Evolutionary conservation across 495 filamentous ascomycete species (phyloP).

Genomic region (Glutinoglossum americanum): DNA sequence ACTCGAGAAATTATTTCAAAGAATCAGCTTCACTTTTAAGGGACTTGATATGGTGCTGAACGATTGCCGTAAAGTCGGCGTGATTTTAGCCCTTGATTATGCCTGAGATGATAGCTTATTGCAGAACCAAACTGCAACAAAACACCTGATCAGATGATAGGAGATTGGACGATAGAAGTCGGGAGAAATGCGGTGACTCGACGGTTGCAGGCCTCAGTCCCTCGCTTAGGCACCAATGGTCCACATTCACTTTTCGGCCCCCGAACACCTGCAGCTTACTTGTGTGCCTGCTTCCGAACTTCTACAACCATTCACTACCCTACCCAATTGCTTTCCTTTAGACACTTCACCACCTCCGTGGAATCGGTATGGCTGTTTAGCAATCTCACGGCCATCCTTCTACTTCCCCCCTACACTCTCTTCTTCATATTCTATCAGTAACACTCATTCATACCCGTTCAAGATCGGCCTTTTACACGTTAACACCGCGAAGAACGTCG

Average conservation of each 20-base stretch:
- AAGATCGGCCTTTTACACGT: not conserved
- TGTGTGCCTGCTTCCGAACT: not conserved
- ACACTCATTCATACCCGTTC: not conserved
- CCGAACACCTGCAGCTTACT: not conserved
- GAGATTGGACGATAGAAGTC: not conserved
- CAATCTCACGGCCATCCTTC: too few species aligned
- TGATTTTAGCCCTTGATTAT: too few species aligned
- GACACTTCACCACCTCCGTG: not conserved
- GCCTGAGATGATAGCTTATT: too few species aligned
- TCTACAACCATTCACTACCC: not conserved
- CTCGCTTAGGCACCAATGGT: not conserved
- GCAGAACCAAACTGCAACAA: not conserved
- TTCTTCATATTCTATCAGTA: not conserved
- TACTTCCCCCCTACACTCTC: not conserved
- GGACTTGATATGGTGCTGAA: too few species aligned
- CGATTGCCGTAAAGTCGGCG: too few species aligned
- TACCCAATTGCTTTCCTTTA: not conserved
- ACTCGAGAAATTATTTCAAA: too few species aligned
- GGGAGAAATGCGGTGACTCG: not conserved
- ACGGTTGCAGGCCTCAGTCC: not conserved
- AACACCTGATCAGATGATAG: not conserved
- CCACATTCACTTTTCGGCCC: not conserved
- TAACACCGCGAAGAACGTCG: not conserved
- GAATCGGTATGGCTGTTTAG: not conserved
- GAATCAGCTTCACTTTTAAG: too few species aligned